Base-by-base conservation (phyloP, 2,329 filamentous ascomycete genomes). In the Albophoma yamanashiensis region DNA sequence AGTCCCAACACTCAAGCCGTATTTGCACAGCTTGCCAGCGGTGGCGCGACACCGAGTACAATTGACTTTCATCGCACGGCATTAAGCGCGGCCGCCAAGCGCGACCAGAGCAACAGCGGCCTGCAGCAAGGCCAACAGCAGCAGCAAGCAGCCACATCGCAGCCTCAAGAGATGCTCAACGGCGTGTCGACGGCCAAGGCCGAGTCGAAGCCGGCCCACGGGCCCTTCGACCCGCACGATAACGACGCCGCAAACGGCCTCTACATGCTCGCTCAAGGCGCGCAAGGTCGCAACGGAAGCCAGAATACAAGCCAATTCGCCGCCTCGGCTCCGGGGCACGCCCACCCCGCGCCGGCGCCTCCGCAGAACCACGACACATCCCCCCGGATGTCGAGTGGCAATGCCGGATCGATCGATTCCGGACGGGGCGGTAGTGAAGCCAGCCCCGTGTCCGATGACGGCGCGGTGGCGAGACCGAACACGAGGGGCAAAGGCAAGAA, bases 221-320 rank as follows among this genome's bases (percentile, higher is more conserved):
- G 90, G 59, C 83, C 87, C 5, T 95, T 92, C 69, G 89, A 92
- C 61, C 89, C 92, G 50, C 91, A 96, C 74, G 93, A 96, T 58
- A 96, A 93, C 67, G 93, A 96, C 76, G 94, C 93, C 52, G 94
- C 93, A 58, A 97, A 97, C 71, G 92, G 94, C 38, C 80, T 99
- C 0, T 95, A 91, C 68, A 88, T 97, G 83, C 81, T 99, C 61
- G 92, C 94, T 1, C 88, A 73, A 75, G 86, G 76, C 62, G 92
- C 93, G 1, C 88, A 73, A 75, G 86, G 76, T 81, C 87, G 71
- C 75, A 86, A 77, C 79, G 83, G 76, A 76, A 81, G 71, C 62
- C 84, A 78, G 63, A 73, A 76, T 17, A 68, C 77, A 22, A 78
- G 74, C 64, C 80, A 75, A 67, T 82, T 83, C 76, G 67, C 78